A percentile compares a stretch with the other conserved stretches of the same genome.
phyloP scores from a whole-genome alignment of 1,284 basidiomycete genomes.

The Schizophyllum amplum region DNA sequence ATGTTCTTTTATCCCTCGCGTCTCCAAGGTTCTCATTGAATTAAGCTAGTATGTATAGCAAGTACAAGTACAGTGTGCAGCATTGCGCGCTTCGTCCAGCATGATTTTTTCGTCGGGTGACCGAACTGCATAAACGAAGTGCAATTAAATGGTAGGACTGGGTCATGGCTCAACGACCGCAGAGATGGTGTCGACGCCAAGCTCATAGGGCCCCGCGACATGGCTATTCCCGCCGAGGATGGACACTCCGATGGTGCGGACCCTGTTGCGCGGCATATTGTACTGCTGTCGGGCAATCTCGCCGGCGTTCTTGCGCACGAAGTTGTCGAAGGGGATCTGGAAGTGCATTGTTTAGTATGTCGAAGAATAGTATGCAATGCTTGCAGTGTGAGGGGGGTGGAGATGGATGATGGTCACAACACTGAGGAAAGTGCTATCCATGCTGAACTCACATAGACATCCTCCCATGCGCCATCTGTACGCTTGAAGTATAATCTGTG shows the following conservation, averaged over 20 bases:
- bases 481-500: conserved; percentile 76
- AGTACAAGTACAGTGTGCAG: no score
- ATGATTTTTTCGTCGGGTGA: no score
- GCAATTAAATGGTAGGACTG: no score
- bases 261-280: conserved; percentile 64
- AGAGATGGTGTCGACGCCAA: conserved; percentile 66
- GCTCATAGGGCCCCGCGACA: conserved; percentile 62
- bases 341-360: no score
- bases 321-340: conserved; percentile 76
- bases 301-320: conserved; percentile 80
- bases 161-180: conserved; percentile 10
- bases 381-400: no score
- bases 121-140: no score
- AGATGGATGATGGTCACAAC: no score
- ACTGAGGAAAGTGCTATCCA: not conserved
- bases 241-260: conserved; percentile 80
- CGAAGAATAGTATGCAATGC: no score
- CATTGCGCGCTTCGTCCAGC: no score
- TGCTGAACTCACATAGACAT: conserved; percentile 58
- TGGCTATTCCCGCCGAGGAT: conserved; percentile 73
- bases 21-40: no score
- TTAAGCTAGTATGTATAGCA: no score
- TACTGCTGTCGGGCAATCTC: conserved; percentile 64
- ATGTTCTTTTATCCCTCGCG: no score
- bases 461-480: conserved; percentile 74